A percentile compares a stretch with the other conserved stretches of the same genome.
These are phyloP conservation scores for Boletus edulis DNA, from an alignment of 768 basidiomycete genomes.

Conservation along the genomic window DNA sequence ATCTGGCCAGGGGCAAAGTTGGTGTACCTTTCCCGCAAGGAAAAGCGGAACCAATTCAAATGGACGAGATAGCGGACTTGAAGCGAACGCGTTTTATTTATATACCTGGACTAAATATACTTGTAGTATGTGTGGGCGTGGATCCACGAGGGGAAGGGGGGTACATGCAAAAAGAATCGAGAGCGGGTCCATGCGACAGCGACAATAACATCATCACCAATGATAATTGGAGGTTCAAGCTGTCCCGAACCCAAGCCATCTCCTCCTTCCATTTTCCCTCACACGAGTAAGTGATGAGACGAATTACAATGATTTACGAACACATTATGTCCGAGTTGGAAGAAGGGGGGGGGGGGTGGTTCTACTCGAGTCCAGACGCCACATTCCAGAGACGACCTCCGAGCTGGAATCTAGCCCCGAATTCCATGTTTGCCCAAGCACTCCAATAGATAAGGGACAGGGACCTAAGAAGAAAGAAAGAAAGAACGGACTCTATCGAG, in stretches of 20 bases:
- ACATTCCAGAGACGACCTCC: conserved; percentile 10
- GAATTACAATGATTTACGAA: conserved; percentile 15
- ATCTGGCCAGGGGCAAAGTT: not conserved
- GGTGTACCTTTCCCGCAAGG: too few relatives aligned
- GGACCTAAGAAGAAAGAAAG: not conserved
- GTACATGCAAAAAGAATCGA: conserved; percentile 9
- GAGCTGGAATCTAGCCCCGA: conserved; percentile 8
- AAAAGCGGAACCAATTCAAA: too few relatives aligned
- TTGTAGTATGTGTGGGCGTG: conserved; percentile 3
- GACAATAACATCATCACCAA: not conserved
- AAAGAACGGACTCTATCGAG: conserved; percentile 29
- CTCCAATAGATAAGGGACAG: not conserved
- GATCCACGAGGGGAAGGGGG: not conserved
- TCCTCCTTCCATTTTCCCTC: not conserved
- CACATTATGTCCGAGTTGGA: conserved; percentile 13
- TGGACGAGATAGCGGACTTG: not conserved
- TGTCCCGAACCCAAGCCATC: not conserved
- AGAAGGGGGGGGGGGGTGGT: not conserved
- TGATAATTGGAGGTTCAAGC: not conserved
- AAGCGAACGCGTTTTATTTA: conserved; percentile 6
- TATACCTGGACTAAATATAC: conserved; percentile 13
- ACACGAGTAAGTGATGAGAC: conserved; percentile 9
- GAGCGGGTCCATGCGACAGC: conserved; percentile 2
- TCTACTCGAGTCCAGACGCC: conserved; percentile 11
- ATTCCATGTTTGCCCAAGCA: conserved; percentile 13